phyloP scores from a whole-genome alignment of 1,139 yeast genomes.

The Diutina pseudorugosa region DNA sequence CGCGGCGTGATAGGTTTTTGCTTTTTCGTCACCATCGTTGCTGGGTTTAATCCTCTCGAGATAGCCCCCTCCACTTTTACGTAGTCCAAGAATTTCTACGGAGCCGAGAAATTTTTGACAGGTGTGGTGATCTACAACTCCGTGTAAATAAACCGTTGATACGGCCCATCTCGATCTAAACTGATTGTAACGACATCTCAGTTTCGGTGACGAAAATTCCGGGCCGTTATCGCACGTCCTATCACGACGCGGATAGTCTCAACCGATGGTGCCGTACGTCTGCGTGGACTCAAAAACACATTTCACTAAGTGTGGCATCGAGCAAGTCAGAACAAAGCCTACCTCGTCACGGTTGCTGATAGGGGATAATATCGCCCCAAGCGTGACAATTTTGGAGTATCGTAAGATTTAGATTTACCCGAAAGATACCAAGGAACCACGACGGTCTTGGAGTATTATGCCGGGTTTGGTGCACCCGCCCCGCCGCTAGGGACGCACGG shows the following conservation, averaged over 20 bases:
- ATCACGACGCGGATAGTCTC: neutral
- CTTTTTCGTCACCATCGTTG: neutral
- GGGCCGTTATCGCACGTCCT: neutral
- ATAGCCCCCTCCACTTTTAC: too few relatives aligned
- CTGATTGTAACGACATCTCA: neutral
- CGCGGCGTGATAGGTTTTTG: neutral
- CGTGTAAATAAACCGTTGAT: too few relatives aligned
- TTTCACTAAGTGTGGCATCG: neutral
- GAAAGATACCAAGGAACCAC: too few relatives aligned
- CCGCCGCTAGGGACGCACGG: neutral
- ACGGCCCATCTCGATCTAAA: too few relatives aligned
- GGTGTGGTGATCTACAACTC: neutral
- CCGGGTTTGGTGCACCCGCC: neutral
- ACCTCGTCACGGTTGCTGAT: too few relatives aligned
- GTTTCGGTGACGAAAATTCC: neutral
- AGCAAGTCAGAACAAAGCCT: too few relatives aligned
- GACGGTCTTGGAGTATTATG: too few relatives aligned
- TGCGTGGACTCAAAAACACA: neutral
- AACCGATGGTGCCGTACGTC: neutral
- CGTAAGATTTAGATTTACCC: too few relatives aligned
- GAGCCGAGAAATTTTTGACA: neutral
- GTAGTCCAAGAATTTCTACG: too few relatives aligned
- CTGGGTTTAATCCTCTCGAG: neutral
- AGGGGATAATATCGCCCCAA: neutral
- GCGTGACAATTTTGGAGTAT: too few relatives aligned